A percentile compares a stretch with the other conserved stretches of the same genome.
Conservation (phyloP, 192 early-diverging fungal genomes). For the Chytriomyces hyalinus region DNA sequence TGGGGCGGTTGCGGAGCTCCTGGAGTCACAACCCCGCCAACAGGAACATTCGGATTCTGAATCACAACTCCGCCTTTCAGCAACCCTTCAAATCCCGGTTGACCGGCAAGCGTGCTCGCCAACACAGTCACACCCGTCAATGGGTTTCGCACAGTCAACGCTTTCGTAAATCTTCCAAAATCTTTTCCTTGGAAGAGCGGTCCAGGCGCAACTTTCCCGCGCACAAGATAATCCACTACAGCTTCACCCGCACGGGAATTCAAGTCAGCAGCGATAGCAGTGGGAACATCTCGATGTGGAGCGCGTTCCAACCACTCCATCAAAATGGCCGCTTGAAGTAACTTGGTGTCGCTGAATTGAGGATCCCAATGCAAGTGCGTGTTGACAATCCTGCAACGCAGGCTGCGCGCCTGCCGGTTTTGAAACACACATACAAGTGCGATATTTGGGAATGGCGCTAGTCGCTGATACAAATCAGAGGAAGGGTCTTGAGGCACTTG, state of each 20-base stretch:
- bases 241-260: constrained; percentile 50
- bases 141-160: constrained; percentile 25
- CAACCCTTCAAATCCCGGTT: constrained; percentile 32
- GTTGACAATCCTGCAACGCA: constrained; percentile 52
- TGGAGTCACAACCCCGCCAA: neutral
- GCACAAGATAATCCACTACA: constrained; percentile 53
- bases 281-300: constrained; percentile 41
- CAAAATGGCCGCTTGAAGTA: constrained; percentile 52
- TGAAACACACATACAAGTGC: constrained; percentile 44
- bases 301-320: constrained; percentile 53
- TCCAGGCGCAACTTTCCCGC: constrained; percentile 44
- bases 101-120: constrained; percentile 6
- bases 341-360: constrained; percentile 46
- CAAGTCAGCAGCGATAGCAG: constrained; percentile 53
- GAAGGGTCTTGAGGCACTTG: constrained; percentile 24
- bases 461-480: constrained; percentile 34
- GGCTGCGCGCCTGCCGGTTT: constrained; percentile 23
- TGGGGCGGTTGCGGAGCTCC: constrained; percentile 10
- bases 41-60: constrained; percentile 17
- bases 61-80: constrained; percentile 37
- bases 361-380: constrained; percentile 63
- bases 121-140: constrained; percentile 20
- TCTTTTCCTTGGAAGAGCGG: constrained; percentile 40
- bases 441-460: constrained; percentile 49
- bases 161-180: constrained; percentile 42